Evolutionary conservation across 1,284 basidiomycete genomes (phyloP), one percentile per base, ranked within the genome.

Genomic region (Neonothopanus nambi): DNA sequence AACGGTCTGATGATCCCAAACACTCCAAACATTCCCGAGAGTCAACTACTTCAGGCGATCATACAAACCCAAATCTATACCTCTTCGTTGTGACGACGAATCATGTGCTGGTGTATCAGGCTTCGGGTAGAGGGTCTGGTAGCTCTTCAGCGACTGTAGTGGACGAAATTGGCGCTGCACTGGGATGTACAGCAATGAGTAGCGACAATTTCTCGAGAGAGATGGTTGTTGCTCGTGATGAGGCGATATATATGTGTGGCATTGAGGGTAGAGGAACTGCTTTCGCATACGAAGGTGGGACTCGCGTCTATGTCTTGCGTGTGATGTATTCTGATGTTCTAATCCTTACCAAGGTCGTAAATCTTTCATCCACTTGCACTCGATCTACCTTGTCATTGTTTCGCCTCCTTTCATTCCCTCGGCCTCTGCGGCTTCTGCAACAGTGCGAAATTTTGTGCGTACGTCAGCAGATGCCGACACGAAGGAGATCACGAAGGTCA

Each of bases 21-120:
- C 13, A 30, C n/a, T 38, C 35, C 11, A 48, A 37, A 15, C 46
- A 54, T 15, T 48, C 39, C 5, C 40, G 52, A 37, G 52, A 54
- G 13, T 38, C 46, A 5, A 54, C 52, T 12, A 20, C 41, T 5
- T 45, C 43, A 17, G 24, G 26, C 12, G 52, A 54, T 17, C 46
- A 48, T 6, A 81, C 81, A 3, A 66, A 65, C 18, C 70, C 76
- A 0, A 78, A 81, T 43, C 67, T 84, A 41, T 78, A 87, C 58
- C 79, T 98, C 1, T 92, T 95, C 67, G 89, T 98, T 48, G 88
- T 91, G 21, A 98, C 95, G 0, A 94, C 89, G 0, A 90, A 88
- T 55, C 82, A 86, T 18, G 89, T 95, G 1, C 74, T 93, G 35
- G 80, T 78, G 15, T 95, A 87, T 66, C 85, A 89, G 48, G 87